These are phyloP conservation scores for Carex cristatella DNA, from an alignment of 176 grass and related monocot genomes.

Conservation along the genomic window DNA sequence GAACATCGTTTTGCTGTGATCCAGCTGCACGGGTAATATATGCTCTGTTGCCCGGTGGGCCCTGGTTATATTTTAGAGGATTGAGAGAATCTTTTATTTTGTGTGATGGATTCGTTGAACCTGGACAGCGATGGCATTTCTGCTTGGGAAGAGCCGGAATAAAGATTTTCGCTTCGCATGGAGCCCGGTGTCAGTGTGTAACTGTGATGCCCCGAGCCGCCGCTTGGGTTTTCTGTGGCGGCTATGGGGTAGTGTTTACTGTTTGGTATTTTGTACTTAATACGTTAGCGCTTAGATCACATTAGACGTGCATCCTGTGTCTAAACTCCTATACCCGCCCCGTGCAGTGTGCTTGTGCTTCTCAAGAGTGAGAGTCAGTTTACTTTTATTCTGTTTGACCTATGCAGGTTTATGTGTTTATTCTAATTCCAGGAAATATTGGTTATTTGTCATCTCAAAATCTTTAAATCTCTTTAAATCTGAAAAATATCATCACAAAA, in stretches of 20 bases:
- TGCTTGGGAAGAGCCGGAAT: neutral
- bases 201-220: neutral
- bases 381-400: too few species aligned
- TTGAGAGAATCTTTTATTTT: neutral
- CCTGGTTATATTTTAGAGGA: neutral
- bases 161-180: neutral
- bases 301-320: too few species aligned
- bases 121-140: constrained; percentile 14
- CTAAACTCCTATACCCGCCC: too few species aligned
- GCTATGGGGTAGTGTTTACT: neutral
- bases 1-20: neutral
- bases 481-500: too few species aligned
- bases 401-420: too few species aligned
- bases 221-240: neutral
- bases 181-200: neutral
- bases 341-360: too few species aligned
- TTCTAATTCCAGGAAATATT: too few species aligned
- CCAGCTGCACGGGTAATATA: neutral
- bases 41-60: neutral
- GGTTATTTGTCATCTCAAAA: too few species aligned
- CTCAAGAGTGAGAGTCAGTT: too few species aligned
- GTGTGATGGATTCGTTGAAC: constrained; percentile 20
- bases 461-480: too few species aligned
- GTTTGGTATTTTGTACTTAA: neutral
- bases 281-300: constrained; percentile 27